Conservation (phyloP, 148 eudicot species). For the Vaccinium darrowii region DNA sequence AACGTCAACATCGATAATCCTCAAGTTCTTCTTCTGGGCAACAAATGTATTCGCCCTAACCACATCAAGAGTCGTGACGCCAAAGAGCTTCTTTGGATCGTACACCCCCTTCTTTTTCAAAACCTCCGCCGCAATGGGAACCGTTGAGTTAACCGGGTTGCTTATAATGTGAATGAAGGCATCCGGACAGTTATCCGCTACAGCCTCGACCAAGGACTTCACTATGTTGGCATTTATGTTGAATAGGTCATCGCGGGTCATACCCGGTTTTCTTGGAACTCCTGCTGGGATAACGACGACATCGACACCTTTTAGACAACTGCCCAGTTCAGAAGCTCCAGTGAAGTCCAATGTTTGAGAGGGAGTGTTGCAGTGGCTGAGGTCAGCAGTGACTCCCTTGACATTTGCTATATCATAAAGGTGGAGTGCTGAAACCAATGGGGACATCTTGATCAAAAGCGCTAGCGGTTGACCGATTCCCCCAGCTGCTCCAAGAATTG, state of each 20-base stretch:
- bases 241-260: slow-evolving; percentile 93
- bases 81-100: slow-evolving; percentile 88
- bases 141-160: slow-evolving; percentile 92
- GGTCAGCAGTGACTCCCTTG: slow-evolving; percentile 91
- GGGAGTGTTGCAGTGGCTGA: slow-evolving; percentile 94
- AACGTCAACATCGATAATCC: slow-evolving; percentile 83
- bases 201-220: slow-evolving; percentile 70
- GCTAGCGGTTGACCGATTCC: slow-evolving; percentile 88
- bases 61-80: slow-evolving; percentile 83
- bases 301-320: slow-evolving; percentile 60
- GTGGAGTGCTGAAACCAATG: slow-evolving; percentile 65
- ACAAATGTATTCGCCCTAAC: slow-evolving; percentile 93
- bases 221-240: slow-evolving; percentile 87
- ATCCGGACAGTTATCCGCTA: slow-evolving; percentile 82
- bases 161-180: slow-evolving; percentile 93
- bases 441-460: slow-evolving; percentile 85
- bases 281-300: slow-evolving; percentile 95
- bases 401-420: slow-evolving; percentile 91
- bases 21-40: slow-evolving; percentile 77
- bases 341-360: slow-evolving; percentile 68
- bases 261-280: slow-evolving; percentile 89
- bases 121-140: slow-evolving; percentile 89
- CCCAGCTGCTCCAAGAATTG: slow-evolving; percentile 86
- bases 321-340: slow-evolving; percentile 62
- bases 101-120: slow-evolving; percentile 80